Percentiles rank a stretch among this genome's conserved stretches.
Evolutionary conservation across 306 rosid species (phyloP).

Genomic region (Luffa aegyptiaca): DNA sequence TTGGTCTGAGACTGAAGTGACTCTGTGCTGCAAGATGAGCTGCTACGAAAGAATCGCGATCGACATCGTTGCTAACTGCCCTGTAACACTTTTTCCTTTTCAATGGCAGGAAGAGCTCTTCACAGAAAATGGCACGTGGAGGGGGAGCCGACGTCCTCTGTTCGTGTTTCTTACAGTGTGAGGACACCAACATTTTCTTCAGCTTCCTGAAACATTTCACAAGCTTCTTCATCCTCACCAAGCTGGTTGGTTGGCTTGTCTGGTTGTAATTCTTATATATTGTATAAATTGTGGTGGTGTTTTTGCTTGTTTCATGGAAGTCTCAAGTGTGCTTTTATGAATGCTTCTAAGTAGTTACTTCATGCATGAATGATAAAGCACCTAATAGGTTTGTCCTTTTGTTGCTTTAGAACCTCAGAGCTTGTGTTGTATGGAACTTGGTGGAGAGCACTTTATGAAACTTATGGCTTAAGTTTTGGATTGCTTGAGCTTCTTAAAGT

Average conservation of each 20-base stretch:
- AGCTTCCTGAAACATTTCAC: slow-evolving; percentile 15
- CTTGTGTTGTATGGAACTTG: neutral
- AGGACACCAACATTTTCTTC: slow-evolving; percentile 15
- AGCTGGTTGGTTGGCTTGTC: neutral
- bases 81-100: neutral
- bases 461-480: slow-evolving; percentile 7
- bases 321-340: neutral
- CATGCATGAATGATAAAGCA: slow-evolving; percentile 4
- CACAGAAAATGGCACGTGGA: slow-evolving; percentile 14
- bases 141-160: neutral
- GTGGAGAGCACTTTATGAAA: neutral
- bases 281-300: neutral
- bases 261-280: neutral
- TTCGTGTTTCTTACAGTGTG: neutral
- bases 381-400: neutral
- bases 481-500: slow-evolving; percentile 4
- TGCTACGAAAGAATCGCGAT: slow-evolving; percentile 9
- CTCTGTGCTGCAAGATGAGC: slow-evolving; percentile 23
- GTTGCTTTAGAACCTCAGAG: slow-evolving; percentile 13
- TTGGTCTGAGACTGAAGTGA: slow-evolving; percentile 27
- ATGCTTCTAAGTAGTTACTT: slow-evolving; percentile 7
- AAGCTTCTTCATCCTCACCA: slow-evolving; percentile 12
- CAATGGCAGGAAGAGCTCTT: slow-evolving; percentile 23
- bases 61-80: neutral
- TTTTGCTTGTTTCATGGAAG: neutral